Conservation (phyloP, 1,139 yeast genomes). For the Diutina neorugosa region DNA sequence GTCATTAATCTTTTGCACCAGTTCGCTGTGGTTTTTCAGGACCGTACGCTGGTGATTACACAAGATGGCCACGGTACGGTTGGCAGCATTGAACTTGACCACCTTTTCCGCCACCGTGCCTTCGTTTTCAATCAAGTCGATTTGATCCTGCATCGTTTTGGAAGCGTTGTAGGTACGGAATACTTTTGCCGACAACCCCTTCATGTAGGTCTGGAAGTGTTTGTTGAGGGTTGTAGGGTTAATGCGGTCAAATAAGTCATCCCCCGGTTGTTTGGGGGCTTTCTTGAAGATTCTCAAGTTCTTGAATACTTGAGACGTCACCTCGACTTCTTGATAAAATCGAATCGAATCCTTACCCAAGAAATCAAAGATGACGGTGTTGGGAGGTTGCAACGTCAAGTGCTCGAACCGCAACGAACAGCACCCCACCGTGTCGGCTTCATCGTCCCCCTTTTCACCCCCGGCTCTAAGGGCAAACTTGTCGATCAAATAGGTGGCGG, state of each 20-base stretch:
- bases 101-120: constrained; percentile 86
- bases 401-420: constrained; percentile 89
- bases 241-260: constrained; percentile 81
- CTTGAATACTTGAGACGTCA: constrained; percentile 80
- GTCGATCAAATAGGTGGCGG: constrained; percentile 88
- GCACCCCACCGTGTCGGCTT: constrained; percentile 97
- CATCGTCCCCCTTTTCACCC: constrained; percentile 95
- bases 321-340: constrained; percentile 86
- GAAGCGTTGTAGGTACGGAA: constrained; percentile 97
- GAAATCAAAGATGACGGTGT: constrained; percentile 82
- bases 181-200: constrained; percentile 90
- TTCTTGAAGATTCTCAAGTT: constrained; percentile 79
- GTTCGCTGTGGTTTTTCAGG: constrained; percentile 68
- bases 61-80: constrained; percentile 85
- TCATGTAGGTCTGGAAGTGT: constrained; percentile 81
- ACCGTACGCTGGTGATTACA: constrained; percentile 97
- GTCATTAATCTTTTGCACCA: constrained; percentile 70
- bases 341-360: constrained; percentile 94
- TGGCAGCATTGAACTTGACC: constrained; percentile 84
- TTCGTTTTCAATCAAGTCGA: constrained; percentile 68
- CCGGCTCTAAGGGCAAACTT: constrained; percentile 96
- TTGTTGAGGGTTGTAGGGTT: constrained; percentile 77
- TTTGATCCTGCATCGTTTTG: constrained; percentile 90
- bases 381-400: constrained; percentile 75
- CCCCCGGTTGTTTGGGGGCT: constrained; percentile 82